Base-by-base conservation (phyloP, 108 stramenopile species). In the Schizochytrium sp. region DNA sequence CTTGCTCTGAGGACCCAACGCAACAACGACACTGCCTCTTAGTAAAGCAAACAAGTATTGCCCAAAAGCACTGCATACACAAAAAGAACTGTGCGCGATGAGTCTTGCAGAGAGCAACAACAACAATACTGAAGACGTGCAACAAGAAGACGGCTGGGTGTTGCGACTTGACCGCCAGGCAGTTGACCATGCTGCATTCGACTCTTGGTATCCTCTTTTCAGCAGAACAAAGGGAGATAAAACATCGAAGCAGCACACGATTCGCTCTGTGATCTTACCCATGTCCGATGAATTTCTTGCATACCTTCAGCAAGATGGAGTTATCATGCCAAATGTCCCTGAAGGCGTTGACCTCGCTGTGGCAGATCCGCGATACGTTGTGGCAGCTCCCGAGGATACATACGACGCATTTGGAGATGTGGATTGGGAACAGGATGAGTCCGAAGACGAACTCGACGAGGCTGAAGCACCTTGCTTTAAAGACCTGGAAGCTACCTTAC, bases 251-350 rank as follows among this genome's bases (percentile, higher is more conserved):
- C 89, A 92, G 87, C 73, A 76, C 58, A 57, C 91, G 1, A 90
- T 91, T 8, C 57, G 89, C 13, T 89, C 88, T 10, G 45, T 90
- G 3, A 38, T 64, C 5, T 88, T 91, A 3, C 88, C 89, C 72
- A 44, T 91, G 8, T n/a, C 17, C 38, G 87, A 91, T 3, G 93
- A 96, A 56, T 96, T 98, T 72, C 69, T 94, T 17, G 89, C 93
- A 3, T 98, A 96, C 92, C 89, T 98, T 28, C 57, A 94, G 87
- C 92, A 93, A 60, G 96, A 97, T 88, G 96, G 97, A 2, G 95
- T 97, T 4, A 47, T 94, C 10, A 92, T 97, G 72, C 97, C 97
- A 2, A 42, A 42, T 8, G 95, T 94, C 61, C 96, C 94, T 56
- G 56, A 93, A 91, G 55, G 89, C 94, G n/a, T 93, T 2, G 76